Percentiles rank a stretch among this genome's conserved stretches.
These are phyloP conservation scores for Penicillium psychrofluorescens DNA, from an alignment of 495 filamentous ascomycete species.

Conservation along the genomic window DNA sequence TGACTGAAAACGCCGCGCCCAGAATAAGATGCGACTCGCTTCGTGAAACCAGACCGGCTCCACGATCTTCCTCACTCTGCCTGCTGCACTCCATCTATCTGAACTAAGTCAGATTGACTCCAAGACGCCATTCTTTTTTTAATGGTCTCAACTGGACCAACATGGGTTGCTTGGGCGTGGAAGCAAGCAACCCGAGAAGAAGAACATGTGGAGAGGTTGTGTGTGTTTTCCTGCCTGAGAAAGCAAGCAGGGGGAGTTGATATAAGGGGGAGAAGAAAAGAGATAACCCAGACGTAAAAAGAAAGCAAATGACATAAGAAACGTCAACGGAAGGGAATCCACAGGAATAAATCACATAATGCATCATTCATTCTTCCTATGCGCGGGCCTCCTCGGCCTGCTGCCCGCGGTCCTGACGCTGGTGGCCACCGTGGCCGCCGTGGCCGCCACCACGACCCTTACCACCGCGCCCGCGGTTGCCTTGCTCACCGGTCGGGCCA, in stretches of 20 bases:
- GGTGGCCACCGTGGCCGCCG: conserved; percentile 25
- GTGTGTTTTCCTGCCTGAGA: conserved; percentile 8
- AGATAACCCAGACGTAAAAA: conserved; percentile 5
- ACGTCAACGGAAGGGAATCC: conserved; percentile 11
- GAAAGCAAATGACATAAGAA: conserved; percentile 15
- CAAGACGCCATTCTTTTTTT: conserved; percentile 26
- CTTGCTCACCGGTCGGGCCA: conserved; percentile 24
- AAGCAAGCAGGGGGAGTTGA: conserved; percentile 15
- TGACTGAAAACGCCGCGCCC: conserved; percentile 27
- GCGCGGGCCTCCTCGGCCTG: conserved; percentile 36
- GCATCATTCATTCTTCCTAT: conserved; percentile 21
- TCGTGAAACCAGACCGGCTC: conserved; percentile 17
- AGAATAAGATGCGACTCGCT: conserved; percentile 19
- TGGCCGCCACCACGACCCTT: conserved; percentile 33
- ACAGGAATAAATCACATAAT: conserved; percentile 17
- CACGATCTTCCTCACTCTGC: conserved; percentile 6
- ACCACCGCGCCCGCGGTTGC: conserved; percentile 35
- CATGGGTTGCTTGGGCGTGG: not conserved
- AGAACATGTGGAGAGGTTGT: conserved; percentile 6
- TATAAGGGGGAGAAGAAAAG: conserved; percentile 9
- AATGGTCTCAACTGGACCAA: not conserved
- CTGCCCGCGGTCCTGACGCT: conserved; percentile 27
- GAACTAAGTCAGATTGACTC: conserved; percentile 31
- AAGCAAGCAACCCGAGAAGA: not conserved
- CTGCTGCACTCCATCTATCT: conserved; percentile 17